A percentile compares a stretch with the other conserved stretches of the same genome.
These are phyloP conservation scores for Leptosphaerulina australis DNA, from an alignment of 2,329 filamentous ascomycete genomes.

Conservation along the genomic window DNA sequence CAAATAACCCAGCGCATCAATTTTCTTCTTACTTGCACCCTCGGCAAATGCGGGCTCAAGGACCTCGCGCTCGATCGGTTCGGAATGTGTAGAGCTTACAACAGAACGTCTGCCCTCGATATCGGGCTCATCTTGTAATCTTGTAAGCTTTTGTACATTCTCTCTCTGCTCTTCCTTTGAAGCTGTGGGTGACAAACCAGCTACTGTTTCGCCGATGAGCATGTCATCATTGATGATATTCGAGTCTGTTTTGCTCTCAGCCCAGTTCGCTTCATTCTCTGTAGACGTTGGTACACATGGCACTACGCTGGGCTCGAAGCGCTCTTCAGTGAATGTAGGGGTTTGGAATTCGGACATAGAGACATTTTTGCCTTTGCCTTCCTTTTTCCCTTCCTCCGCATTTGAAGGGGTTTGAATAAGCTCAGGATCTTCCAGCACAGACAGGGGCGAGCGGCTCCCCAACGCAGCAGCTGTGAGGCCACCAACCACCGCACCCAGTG, in stretches of 20 bases:
- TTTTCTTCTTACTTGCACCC: constrained; percentile 12
- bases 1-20: constrained; percentile 23
- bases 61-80: constrained; percentile 23
- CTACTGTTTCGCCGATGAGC: constrained; percentile 36
- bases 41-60: constrained; percentile 31
- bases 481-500: constrained; percentile 36
- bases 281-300: constrained; percentile 36
- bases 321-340: constrained; percentile 10
- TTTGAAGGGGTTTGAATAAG: neutral
- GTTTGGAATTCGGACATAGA: constrained; percentile 6
- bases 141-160: constrained; percentile 39
- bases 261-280: constrained; percentile 43
- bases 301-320: constrained; percentile 13
- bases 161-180: constrained; percentile 33
- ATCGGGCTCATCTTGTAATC: constrained; percentile 21
- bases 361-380: constrained; percentile 31
- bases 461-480: constrained; percentile 28
- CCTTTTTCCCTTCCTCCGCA: neutral
- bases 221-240: constrained; percentile 40
- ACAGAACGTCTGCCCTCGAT: constrained; percentile 23
- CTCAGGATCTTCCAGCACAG: neutral
- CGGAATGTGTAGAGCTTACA: neutral
- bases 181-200: constrained; percentile 17
- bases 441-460: neutral
- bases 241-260: constrained; percentile 31